Evolutionary conservation across 768 basidiomycete genomes (phyloP), one percentile per base, ranked within the genome.

Genomic region (Podaxis rugospora): DNA sequence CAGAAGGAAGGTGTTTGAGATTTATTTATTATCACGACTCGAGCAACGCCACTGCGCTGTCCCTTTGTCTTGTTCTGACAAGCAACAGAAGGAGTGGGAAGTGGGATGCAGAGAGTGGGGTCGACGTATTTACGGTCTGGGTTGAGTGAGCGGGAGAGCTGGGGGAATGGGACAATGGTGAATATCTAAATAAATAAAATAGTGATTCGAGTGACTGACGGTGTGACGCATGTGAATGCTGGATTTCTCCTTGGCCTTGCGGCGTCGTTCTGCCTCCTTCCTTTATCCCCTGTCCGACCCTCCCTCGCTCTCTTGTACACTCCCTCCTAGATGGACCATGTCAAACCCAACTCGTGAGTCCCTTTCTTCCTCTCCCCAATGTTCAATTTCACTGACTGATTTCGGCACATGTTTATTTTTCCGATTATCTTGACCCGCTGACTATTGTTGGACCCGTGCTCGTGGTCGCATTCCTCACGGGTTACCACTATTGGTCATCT

Each of bases 281-380:
- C 18, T 50, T 42, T 44, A n/a, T 25, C 27, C 51, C 32, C 44
- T 46, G 7, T 25, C 47, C 11, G 1, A 11, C 47, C 47, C 4
- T 21, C 21, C 47, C 47, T n/a, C 37, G 9, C 36, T 58, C 23
- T n/a, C 27, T 46, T 37, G 36, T 47, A 10, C 44, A 9, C 47
- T 49, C 42, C 44, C 47, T 49, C 47, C 47, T 40, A 58, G 57
- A 58, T 58, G 57, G 57, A 58, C 7, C 57, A 58, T 49, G 57
- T 18, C 47, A 36, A 36, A 18, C 36, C 11, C 23, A 36, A 37
- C 21, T 58, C 57, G 47, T 58, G 7, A 14, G 57, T 51, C 2
- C 37, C 6, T 9, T 36, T 49, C 14, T 21, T 21, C 28, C 5
- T 3, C 37, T 36, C 36, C 4, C 4, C 5, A n/a, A 36, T 39